A percentile compares a stretch with the other conserved stretches of the same genome.
Evolutionary conservation across 257 asterid genomes (phyloP).

Genomic region (Solanum clarkiae): DNA sequence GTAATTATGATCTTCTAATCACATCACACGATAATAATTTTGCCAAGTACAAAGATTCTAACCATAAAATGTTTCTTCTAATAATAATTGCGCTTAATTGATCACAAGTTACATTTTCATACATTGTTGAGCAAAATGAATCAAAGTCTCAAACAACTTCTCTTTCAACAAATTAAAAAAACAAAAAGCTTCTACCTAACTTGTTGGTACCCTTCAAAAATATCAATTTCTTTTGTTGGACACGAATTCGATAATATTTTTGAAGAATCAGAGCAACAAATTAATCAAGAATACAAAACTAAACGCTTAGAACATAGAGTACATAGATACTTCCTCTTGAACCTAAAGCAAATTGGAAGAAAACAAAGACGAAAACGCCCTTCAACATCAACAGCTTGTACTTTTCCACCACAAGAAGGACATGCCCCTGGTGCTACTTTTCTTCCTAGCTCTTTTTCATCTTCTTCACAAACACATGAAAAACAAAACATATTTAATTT

Average conservation of each 20-base stretch:
- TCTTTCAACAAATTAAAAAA: not conserved
- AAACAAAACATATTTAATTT: constrained; percentile 15
- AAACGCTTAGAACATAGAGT: constrained; percentile 38
- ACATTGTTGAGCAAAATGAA: not conserved
- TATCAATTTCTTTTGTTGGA: not conserved
- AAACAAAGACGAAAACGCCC: constrained; percentile 28
- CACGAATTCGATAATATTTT: not conserved
- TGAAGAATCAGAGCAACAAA: not conserved
- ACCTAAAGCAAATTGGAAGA: constrained; percentile 38
- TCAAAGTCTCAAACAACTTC: not conserved
- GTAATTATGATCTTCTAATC: too few relatives aligned
- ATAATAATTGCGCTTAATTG: not conserved
- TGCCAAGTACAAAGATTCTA: not conserved
- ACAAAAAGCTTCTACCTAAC: not conserved
- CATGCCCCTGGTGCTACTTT: constrained; percentile 39
- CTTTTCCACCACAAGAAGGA: constrained; percentile 56
- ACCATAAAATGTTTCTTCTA: not conserved
- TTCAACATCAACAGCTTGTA: constrained; percentile 37
- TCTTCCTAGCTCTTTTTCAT: constrained; percentile 42
- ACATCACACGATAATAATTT: too few relatives aligned
- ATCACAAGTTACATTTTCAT: not conserved
- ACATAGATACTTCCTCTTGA: constrained; percentile 48
- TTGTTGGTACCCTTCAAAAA: not conserved
- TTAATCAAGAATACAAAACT: constrained; percentile 23
- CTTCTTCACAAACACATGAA: constrained; percentile 26